These are phyloP conservation scores for Tarenaya hassleriana DNA, from an alignment of 345 rosid genomes.

Conservation along the genomic window DNA sequence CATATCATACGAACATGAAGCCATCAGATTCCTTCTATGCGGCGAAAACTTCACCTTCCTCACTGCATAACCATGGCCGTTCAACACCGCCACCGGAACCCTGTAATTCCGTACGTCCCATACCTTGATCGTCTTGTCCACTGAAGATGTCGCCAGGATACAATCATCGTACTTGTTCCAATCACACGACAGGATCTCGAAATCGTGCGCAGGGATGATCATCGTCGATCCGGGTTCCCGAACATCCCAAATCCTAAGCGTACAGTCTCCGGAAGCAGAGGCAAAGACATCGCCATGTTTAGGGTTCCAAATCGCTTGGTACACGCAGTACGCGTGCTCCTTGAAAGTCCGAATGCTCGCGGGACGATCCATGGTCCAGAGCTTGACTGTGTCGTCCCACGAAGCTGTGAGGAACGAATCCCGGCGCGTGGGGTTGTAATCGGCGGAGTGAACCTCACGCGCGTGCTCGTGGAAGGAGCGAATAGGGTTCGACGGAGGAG, in stretches of 20 bases:
- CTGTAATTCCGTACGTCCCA: slow-evolving; percentile 87
- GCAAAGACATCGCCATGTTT: slow-evolving; percentile 88
- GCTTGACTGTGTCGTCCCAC: slow-evolving; percentile 89
- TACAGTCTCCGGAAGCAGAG: slow-evolving; percentile 87
- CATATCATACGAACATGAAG: slow-evolving; percentile 89
- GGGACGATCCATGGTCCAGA: slow-evolving; percentile 89
- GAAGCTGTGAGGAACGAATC: slow-evolving; percentile 85
- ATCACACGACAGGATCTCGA: slow-evolving; percentile 69
- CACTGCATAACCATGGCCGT: slow-evolving; percentile 83
- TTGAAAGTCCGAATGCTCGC: slow-evolving; percentile 75
- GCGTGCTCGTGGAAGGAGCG: slow-evolving; percentile 82
- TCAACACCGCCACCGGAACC: slow-evolving; percentile 58
- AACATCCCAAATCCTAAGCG: slow-evolving; percentile 79
- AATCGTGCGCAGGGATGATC: slow-evolving; percentile 87
- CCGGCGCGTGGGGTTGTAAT: slow-evolving; percentile 86
- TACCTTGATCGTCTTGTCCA: slow-evolving; percentile 64
- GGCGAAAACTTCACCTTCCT: slow-evolving; percentile 87
- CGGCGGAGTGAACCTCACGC: slow-evolving; percentile 81
- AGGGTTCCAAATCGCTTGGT: slow-evolving; percentile 80
- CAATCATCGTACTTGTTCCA: slow-evolving; percentile 97
- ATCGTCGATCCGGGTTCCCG: slow-evolving; percentile 85
- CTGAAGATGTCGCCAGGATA: slow-evolving; percentile 63
- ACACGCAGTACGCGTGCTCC: slow-evolving; percentile 87
- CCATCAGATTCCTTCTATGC: slow-evolving; percentile 58
- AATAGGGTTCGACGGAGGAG: slow-evolving; percentile 66